Evolutionary conservation across 768 basidiomycete species (phyloP).

Genomic region (Auriscalpium microsporum): DNA sequence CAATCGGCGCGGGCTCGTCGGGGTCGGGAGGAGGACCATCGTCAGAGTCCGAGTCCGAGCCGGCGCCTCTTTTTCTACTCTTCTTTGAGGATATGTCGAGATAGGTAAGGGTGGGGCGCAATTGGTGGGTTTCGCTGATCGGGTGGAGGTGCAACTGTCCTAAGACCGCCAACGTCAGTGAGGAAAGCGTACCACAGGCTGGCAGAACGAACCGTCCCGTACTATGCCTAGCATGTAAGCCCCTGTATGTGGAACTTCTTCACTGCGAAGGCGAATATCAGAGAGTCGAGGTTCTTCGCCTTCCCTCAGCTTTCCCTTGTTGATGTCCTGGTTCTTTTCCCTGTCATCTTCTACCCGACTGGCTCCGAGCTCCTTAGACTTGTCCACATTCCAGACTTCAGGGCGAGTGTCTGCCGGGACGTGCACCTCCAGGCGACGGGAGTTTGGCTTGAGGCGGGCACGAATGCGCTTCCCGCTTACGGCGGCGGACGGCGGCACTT

Average conservation of each 20-base stretch:
- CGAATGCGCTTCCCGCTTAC: slow-evolving; percentile 68
- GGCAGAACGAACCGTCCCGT: slow-evolving; percentile 45
- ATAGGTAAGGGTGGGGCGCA: slow-evolving; percentile 77
- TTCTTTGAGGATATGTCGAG: slow-evolving; percentile 66
- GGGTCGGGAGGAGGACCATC: slow-evolving; percentile 76
- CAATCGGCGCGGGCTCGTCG: slow-evolving; percentile 50
- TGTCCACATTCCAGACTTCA: slow-evolving; percentile 76
- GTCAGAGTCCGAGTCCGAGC: slow-evolving; percentile 65
- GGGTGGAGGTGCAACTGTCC: slow-evolving; percentile 74
- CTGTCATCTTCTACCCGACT: slow-evolving; percentile 68
- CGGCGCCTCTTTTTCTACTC: slow-evolving; percentile 37
- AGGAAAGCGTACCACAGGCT: not conserved
- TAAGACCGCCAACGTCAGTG: slow-evolving; percentile 21
- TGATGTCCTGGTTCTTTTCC: slow-evolving; percentile 61
- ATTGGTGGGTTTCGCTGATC: slow-evolving; percentile 69
- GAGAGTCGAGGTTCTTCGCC: slow-evolving; percentile 40
- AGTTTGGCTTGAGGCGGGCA: slow-evolving; percentile 60
- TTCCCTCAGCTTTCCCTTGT: slow-evolving; percentile 20
- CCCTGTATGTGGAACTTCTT: slow-evolving; percentile 57
- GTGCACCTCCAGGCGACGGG: slow-evolving; percentile 64
- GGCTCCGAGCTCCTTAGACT: slow-evolving; percentile 53
- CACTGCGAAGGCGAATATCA: slow-evolving; percentile 67
- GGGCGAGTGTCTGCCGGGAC: slow-evolving; percentile 73
- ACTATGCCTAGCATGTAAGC: slow-evolving; percentile 72
- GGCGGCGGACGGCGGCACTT: slow-evolving; percentile 66